Evolutionary conservation across 169 alveolate genomes (phyloP), one percentile per base, ranked within the genome.

Genomic region (Cryptosporidium felis): DNA sequence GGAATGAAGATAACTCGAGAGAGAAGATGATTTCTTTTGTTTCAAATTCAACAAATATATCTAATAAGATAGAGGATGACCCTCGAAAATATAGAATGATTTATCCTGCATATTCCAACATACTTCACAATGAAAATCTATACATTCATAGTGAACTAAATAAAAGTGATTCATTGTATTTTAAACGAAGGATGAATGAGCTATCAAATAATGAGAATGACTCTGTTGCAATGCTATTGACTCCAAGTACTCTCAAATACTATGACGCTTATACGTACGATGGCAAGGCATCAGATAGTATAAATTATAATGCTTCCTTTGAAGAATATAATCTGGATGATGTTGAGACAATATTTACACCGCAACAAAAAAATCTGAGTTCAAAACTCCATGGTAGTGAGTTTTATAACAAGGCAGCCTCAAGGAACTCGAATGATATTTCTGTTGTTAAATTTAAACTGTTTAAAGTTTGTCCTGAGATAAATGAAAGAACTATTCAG

Each of bases 351-450:
- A 28, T 6, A 28, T 66, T 66, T 6, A 66, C 82, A 10, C 82
- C 82, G n/a, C 28, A 12, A 66, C 82, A 66, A 51, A 66, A 51
- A 66, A 66, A 66, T 66, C 38, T 66, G 56, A 66, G 82, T 49
- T 66, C 82, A 4, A 66, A 66, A 66, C 45, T 66, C 14, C 82
- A 45, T 45, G 82, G 82, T 14, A 49, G 51, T 9, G 82, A 66
- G 14, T 66, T 66, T 28, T 66, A 66, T n/a, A 46, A 66, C 21
- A 66, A 66, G 28, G 63, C 63, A 1, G 49, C 49, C n/a, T n/a
- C n/a, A n/a, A n/a, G n/a, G n/a, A 30, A 32, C 34, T 44, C 42
- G 4, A 32, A 46, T 12, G 38, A 32, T 16, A 23, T 49, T 9
- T 46, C 3, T 9, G 12, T 47, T 41, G 60, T 49, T 47, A 66